Evolutionary conservation across 108 stramenopile genomes (phyloP), one percentile per base, ranked within the genome.

Genomic region (Conticribra guillardii): DNA sequence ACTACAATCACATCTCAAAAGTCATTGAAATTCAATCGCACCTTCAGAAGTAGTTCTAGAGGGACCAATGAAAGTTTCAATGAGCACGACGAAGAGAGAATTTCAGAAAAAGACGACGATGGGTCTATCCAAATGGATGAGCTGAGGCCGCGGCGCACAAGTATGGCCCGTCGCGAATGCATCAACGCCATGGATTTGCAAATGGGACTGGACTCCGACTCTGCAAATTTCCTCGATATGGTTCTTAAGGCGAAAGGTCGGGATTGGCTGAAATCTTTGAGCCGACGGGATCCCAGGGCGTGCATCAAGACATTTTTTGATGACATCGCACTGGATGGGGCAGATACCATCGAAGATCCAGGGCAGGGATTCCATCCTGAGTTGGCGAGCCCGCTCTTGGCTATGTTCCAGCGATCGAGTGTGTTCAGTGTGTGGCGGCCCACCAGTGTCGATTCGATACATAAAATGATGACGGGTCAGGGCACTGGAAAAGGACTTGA

Each of bases 401-500:
- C 53, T 32, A 64, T 79, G 59, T 60, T 82, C 49, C 67, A 76
- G 45, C 49, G 77, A 32, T 51, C 67, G 37, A 64, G 70, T 44
- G 76, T 83, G 16, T 82, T 82, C 64, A 74, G 73, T 26, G 72
- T 79, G 23, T 82, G 80, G 71, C 76, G 79, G 23, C 79, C 85
- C 37, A 80, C 79, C 32, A 72, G 63, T 68, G 19, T 75, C 45
- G 82, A 79, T 19, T 67, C 83, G 9, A 74, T 80, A 31, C 54
- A 37, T 4, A 64, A 65, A 54, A 83, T 81, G 85, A 82, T 83
- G 75, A 60, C 31, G 1, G 73, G 77, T 18, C 73, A 74, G 60
- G 82, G 61, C 4, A 74, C 79, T 22, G 80, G 86, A 51, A 80
- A 82, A 56, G 79, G 81, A n/a, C 32, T 83, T 45, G 80, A 84